phyloP scores from a whole-genome alignment of 306 rosid species.

The Gastrolobium villosum region DNA sequence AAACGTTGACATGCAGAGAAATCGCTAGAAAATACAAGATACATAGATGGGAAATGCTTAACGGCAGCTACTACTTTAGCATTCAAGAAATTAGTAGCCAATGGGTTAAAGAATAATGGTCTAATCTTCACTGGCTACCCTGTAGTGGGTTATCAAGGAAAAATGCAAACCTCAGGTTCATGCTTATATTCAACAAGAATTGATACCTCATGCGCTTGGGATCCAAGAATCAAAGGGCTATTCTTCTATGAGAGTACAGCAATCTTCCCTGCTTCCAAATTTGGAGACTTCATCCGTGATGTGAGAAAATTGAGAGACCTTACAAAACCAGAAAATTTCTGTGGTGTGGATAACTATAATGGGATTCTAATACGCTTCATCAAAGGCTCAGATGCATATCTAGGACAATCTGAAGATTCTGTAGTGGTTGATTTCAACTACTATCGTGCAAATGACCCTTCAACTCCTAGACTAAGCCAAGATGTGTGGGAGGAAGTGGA shows the following conservation, averaged over 20 bases:
- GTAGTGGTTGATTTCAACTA: conserved; percentile 82
- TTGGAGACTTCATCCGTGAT: conserved; percentile 60
- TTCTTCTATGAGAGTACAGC: conserved; percentile 79
- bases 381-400: conserved; percentile 65
- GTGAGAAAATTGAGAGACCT: conserved; percentile 68
- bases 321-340: conserved; percentile 55
- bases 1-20: conserved; percentile 58
- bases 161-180: conserved; percentile 85
- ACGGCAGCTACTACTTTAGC: conserved; percentile 58
- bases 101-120: conserved; percentile 70
- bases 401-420: conserved; percentile 80
- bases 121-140: conserved; percentile 75
- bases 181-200: conserved; percentile 61
- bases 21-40: conserved; percentile 50
- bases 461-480: conserved; percentile 69
- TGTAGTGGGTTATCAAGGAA: conserved; percentile 71
- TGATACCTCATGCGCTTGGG: conserved; percentile 74
- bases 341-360: conserved; percentile 75
- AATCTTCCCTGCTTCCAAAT: conserved; percentile 61
- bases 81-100: conserved; percentile 63
- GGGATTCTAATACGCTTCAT: conserved; percentile 74
- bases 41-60: conserved; percentile 63
- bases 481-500: conserved; percentile 86
- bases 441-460: conserved; percentile 62
- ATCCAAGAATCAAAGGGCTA: conserved; percentile 80